Percentiles rank a stretch among this genome's conserved stretches.
phyloP scores from a whole-genome alignment of 2,329 filamentous ascomycete genomes.

The Fusarium multiceps region DNA sequence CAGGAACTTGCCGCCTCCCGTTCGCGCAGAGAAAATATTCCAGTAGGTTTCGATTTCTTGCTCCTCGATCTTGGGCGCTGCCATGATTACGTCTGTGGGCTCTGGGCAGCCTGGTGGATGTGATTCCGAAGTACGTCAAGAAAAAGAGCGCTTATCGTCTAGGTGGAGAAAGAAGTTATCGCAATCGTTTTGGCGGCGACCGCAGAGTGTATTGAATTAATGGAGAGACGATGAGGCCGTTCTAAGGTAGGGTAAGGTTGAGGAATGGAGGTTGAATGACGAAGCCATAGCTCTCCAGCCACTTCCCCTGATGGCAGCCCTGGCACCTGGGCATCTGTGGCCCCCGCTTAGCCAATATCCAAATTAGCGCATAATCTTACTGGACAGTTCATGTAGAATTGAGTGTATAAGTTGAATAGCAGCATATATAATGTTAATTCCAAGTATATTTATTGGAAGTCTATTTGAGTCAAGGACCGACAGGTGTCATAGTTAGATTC shows the following conservation, averaged over 20 bases:
- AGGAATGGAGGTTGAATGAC: slow-evolving; percentile 42
- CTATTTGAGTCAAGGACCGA: background rate
- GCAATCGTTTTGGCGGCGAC: slow-evolving; percentile 33
- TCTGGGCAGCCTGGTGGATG: slow-evolving; percentile 3
- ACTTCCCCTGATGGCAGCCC: slow-evolving; percentile 42
- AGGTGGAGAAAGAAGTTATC: background rate
- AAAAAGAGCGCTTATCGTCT: slow-evolving; percentile 1
- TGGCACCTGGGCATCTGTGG: slow-evolving; percentile 16
- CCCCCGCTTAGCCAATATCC: slow-evolving; percentile 45
- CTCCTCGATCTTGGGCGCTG: slow-evolving; percentile 68
- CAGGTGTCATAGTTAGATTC: too few relatives aligned
- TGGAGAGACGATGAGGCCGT: slow-evolving; percentile 24
- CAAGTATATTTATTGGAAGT: background rate
- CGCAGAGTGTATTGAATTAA: slow-evolving; percentile 17
- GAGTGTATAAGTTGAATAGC: background rate
- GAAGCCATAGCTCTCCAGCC: slow-evolving; percentile 46
- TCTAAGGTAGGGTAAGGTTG: slow-evolving; percentile 17
- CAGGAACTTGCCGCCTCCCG: slow-evolving; percentile 68
- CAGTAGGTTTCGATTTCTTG: slow-evolving; percentile 74
- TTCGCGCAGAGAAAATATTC: slow-evolving; percentile 71
- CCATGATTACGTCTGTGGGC: slow-evolving; percentile 56
- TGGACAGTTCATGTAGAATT: slow-evolving; percentile 1
- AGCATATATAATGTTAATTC: background rate
- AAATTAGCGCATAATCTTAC: slow-evolving; percentile 43
- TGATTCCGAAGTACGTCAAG: background rate